Evolutionary conservation across 2,329 filamentous ascomycete genomes (phyloP).

Genomic region (Fusarium pilosicola): DNA sequence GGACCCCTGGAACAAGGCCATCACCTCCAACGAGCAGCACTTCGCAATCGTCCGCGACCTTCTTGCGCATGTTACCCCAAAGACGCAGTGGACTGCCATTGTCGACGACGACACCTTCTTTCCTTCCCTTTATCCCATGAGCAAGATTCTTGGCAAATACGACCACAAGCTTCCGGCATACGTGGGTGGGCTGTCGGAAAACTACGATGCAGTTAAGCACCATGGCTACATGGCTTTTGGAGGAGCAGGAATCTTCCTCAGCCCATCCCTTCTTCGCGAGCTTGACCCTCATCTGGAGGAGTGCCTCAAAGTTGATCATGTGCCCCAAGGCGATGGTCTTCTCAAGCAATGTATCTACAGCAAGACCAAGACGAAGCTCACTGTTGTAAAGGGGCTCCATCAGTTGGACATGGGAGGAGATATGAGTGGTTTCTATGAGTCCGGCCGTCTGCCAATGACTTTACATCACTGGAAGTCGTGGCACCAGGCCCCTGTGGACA

Average conservation of each 20-base stretch:
- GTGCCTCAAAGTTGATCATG: conserved; percentile 53
- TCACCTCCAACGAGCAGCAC: conserved; percentile 63
- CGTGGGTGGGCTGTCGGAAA: conserved; percentile 68
- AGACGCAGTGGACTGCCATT: conserved; percentile 65
- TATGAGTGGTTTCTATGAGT: conserved; percentile 69
- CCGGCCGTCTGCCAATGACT: conserved; percentile 62
- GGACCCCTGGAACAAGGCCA: conserved; percentile 47
- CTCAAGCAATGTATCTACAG: conserved; percentile 67
- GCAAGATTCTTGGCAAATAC: conserved; percentile 57
- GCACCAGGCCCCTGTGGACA: conserved; percentile 61
- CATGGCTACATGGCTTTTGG: conserved; percentile 71
- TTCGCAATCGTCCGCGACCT: conserved; percentile 65
- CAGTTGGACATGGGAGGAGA: conserved; percentile 68
- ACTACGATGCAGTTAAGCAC: conserved; percentile 59
- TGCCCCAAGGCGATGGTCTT: conserved; percentile 62
- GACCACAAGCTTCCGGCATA: conserved; percentile 62
- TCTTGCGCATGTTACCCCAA: conserved; percentile 53
- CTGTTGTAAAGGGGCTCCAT: conserved; percentile 63
- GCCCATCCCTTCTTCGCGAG: conserved; percentile 59
- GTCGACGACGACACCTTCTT: conserved; percentile 74
- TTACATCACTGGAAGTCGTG: conserved; percentile 73
- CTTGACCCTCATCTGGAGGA: conserved; percentile 58
- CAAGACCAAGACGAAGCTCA: conserved; percentile 64
- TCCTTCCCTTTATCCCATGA: conserved; percentile 61
- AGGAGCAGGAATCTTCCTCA: conserved; percentile 69